phyloP scores from a whole-genome alignment of 2,329 filamentous ascomycete species.

The Clonostachys rosea region DNA sequence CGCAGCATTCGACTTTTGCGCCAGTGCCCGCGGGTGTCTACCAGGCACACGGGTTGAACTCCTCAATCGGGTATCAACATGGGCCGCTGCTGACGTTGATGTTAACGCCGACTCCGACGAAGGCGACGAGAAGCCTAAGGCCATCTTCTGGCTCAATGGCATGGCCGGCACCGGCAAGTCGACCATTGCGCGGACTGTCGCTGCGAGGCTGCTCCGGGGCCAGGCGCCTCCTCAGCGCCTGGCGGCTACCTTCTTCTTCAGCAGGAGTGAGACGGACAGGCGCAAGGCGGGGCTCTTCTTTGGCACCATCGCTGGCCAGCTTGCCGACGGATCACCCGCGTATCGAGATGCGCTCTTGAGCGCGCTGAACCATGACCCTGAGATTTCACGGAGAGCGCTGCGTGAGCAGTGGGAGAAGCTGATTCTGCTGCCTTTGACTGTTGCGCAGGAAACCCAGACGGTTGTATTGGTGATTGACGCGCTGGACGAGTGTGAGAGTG shows the following conservation, averaged over 20 bases:
- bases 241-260: not conserved
- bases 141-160: conserved; percentile 2
- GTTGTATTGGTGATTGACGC: conserved; percentile 1
- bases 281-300: not conserved
- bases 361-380: not conserved
- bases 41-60: not conserved
- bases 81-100: not conserved
- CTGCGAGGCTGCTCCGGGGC: not conserved
- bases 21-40: not conserved
- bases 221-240: not conserved
- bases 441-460: conserved; percentile 31
- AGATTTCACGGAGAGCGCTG: not conserved
- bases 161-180: conserved; percentile 3
- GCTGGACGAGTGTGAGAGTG: not conserved
- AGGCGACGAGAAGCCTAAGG: not conserved
- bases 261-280: not conserved
- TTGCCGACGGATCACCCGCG: not conserved
- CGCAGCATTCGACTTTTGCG: not conserved
- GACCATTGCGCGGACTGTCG: conserved; percentile 1
- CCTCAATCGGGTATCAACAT: not conserved
- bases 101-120: too few relatives aligned
- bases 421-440: conserved; percentile 61
- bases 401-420: conserved; percentile 56
- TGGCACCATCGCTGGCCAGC: not conserved
- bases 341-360: not conserved